Evolutionary conservation across 805 yeast genomes (phyloP), one percentile per base, ranked within the genome.

Genomic region (Cyberlindnera samutprakarnensis): DNA sequence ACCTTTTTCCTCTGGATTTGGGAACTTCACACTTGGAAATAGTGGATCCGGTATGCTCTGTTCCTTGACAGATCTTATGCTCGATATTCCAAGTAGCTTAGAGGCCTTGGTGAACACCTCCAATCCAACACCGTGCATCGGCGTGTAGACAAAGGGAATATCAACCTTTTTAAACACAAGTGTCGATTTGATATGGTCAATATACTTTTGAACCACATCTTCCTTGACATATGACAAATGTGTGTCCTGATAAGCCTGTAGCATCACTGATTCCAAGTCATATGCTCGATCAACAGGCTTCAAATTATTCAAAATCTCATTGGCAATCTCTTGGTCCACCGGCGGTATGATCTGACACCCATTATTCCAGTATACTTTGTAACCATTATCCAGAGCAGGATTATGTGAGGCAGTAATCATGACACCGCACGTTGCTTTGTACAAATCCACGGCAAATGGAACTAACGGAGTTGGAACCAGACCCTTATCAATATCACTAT

Each of bases 321-420:
- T 38, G 15, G 95, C 87, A 41, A 90, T 90, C 2, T 68, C 75
- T 3, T 48, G 46, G 49, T 92, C 97, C 49, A 79, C 86, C 0
- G 98, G 97, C 2, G 95, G 88, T 28, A 90, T 85, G 41, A 90
- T 92, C 55, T 92, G 97, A 55, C 96, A 90, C 4, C 96, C 97
- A 52, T 90, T 90, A 8, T 68, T 62, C 75, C 92, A 86, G 61
- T 92, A 90, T 1, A 90, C 97, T 51, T 90, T 90, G 59, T 85
- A 90, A 0, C 97, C 97, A 50, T 88, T 88, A 52, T 87, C 96
- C 46, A 71, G 62, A 21, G 81, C 81, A 2, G 92, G 90, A 51
- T 82, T 82, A 50, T 84, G 94, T 32, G 92, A 81, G 1, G 95
- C 95, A 1, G 95, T 86, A 18, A 88, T 73, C 96, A 88, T 88